Evolutionary conservation across 352 stramenopile species (phyloP), one percentile per base, ranked within the genome.

Genomic region (Phytophthora brassicae): DNA sequence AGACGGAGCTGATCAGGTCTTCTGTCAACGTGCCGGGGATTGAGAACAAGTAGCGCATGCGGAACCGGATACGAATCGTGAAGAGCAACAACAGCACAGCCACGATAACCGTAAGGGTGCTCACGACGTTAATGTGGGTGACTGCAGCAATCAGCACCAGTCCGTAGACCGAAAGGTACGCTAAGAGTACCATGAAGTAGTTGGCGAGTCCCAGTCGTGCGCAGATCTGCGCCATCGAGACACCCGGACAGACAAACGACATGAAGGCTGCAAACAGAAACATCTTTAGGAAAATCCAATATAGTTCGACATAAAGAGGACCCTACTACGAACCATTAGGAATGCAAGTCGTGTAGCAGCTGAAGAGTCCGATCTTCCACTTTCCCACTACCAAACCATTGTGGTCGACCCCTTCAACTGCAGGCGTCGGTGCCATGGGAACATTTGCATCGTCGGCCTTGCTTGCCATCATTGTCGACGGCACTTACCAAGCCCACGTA

Each of bases 31-130:
- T 72, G 5, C 77, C 75, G 1, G 66, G 75, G 53, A 86, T 82
- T 33, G 69, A 79, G 46, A 86, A 84, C 6, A 86, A 53, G 57
- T 75, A 74, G 33, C 80, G 80, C 44, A 89, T 73, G 24, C 70
- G 73, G 48, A 68, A 86, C 14, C 79, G 79, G 26, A 85, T 68
- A n/a, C 72, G 73, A 29, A 72, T 69, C 20, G 75, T 64, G 35
- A 73, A 73, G 35, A 80, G 39, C 35, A 60, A 38, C 47, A 68
- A 63, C 42, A 74, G 17, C 20, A 78, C 41, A 19, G 17, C 57
- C 44, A 66, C 29, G 56, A 85, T 72, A n/a, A 81, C 62, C 22
- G 53, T 49, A 7, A 84, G 59, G 20, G 56, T 78, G 41, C 53
- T 60, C 33, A 76, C 29, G 8, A 86, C 66, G 24, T 64, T 41